These are phyloP conservation scores for Mycena capillaripes DNA, from an alignment of 768 basidiomycete species.

Conservation along the genomic window DNA sequence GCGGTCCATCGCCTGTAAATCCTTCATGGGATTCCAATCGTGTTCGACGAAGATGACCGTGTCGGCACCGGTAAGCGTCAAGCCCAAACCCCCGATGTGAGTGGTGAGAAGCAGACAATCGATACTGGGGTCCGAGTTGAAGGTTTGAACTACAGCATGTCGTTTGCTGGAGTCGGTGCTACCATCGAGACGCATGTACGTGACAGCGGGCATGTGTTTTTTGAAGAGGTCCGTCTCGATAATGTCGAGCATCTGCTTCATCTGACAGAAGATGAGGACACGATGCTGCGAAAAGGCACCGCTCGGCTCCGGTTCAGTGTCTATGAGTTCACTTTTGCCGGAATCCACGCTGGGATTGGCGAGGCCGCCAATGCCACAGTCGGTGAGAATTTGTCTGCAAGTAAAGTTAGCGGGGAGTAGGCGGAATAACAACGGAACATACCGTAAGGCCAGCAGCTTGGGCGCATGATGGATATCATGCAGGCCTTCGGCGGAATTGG, in stretches of 20 bases:
- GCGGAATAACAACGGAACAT: conserved; percentile 43
- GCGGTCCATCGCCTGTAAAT: conserved; percentile 99
- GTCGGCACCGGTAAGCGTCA: conserved; percentile 97
- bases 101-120: conserved; percentile 97
- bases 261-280: conserved; percentile 99
- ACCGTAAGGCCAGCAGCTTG: conserved; percentile 93
- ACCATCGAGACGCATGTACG: conserved; percentile 98
- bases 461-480: conserved; percentile 93
- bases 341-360: conserved; percentile 61
- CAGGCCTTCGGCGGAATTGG: conserved; percentile 61
- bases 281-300: conserved; percentile 92
- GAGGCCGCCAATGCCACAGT: conserved; percentile 91
- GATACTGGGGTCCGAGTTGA: conserved; percentile 97
- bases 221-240: conserved; percentile 96
- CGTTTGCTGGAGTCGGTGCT: conserved; percentile 93
- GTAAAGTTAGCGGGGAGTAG: not conserved
- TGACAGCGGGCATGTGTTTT: conserved; percentile 92
- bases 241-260: conserved; percentile 99
- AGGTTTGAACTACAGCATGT: conserved; percentile 97
- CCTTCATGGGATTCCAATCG: conserved; percentile 99
- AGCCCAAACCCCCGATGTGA: conserved; percentile 94
- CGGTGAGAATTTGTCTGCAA: conserved; percentile 88
- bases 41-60: conserved; percentile 99
- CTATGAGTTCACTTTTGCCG: conserved; percentile 77
- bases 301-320: conserved; percentile 66